Percentiles rank a stretch among this genome's conserved stretches.
Evolutionary conservation across 352 stramenopile species (phyloP).

Genomic region (Aphanomyces stellatus): DNA sequence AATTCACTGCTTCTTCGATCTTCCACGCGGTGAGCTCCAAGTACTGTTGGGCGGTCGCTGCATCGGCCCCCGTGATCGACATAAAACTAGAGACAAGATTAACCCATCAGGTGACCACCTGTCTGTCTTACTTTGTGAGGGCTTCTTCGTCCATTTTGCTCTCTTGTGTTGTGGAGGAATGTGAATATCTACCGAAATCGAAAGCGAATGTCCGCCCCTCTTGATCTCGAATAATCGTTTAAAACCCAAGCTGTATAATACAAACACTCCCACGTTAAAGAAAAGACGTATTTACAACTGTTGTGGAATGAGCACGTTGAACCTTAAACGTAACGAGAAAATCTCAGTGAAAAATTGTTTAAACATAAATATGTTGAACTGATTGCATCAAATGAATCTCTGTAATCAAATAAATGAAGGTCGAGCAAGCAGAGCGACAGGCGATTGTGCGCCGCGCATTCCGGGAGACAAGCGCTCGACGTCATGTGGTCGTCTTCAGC

Average conservation of each 20-base stretch:
- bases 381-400: too few species aligned
- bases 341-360: too few species aligned
- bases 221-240: not conserved
- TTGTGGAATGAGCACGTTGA: too few species aligned
- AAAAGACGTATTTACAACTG: too few species aligned
- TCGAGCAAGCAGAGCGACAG: too few species aligned
- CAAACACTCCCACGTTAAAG: too few species aligned
- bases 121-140: slow-evolving; percentile 1
- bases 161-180: not conserved
- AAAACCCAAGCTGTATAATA: not conserved
- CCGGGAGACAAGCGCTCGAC: too few species aligned
- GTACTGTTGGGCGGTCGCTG: slow-evolving; percentile 54
- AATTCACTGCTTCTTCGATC: slow-evolving; percentile 63
- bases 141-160: slow-evolving; percentile 15
- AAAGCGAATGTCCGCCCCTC: not conserved
- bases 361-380: not conserved
- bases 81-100: slow-evolving; percentile 49
- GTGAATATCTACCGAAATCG: not conserved
- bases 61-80: slow-evolving; percentile 71
- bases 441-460: too few species aligned
- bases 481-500: too few species aligned
- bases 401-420: too few species aligned
- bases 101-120: not conserved
- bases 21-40: slow-evolving; percentile 76
- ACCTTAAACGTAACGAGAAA: too few species aligned